Base-by-base conservation (phyloP, 805 yeast species). In the Kodamaea laetipori region DNA sequence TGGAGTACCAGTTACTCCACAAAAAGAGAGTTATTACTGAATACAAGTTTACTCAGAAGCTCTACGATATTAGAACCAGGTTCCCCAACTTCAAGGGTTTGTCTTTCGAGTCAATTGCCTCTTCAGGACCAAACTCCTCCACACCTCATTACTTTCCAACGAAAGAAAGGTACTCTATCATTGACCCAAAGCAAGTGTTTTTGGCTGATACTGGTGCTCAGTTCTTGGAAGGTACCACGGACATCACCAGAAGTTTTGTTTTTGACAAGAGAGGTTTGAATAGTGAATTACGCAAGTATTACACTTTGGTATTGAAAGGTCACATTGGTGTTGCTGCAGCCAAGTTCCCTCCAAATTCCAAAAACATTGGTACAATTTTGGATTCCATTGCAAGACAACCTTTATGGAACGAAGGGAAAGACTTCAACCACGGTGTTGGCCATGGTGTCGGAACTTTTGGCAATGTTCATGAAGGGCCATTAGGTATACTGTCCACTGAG, bases 371-470 rank as follows among this genome's bases (percentile, higher is more conserved):
- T 0, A 76, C 78, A 43, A 77, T 80, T 56, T 78, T 94, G 25
- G 99, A 94, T 58, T 70, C 81, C 0, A 71, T 90, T 41, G 96
- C 97, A 0, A 76, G 99, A 50, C 90, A 84, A 62, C 83, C 79
- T 41, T 67, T 94, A 47, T 86, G 95, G 90, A 71, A 79, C 30
- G 73, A 80, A 41, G 98, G 98, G 0, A 69, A 88, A 38, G 94
- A 87, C 60, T 94, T 86, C 61, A 79, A 83, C 50, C 99, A 94
- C 64, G 98, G 99, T 7, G 89, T 98, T 0, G 97, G 98, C 1
- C 99, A 94, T 64, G 99, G 99, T 4, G 86, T 94, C n/a, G 98
- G 97, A 2, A 76, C 90, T 15, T 92, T 76, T 60, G 79, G 95
- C 36, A 84, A 85, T 61, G 98, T 94, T 12, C 99, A 94, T 61